Evolutionary conservation across 768 basidiomycete genomes (phyloP).

Genomic region (Boletus sp.): DNA sequence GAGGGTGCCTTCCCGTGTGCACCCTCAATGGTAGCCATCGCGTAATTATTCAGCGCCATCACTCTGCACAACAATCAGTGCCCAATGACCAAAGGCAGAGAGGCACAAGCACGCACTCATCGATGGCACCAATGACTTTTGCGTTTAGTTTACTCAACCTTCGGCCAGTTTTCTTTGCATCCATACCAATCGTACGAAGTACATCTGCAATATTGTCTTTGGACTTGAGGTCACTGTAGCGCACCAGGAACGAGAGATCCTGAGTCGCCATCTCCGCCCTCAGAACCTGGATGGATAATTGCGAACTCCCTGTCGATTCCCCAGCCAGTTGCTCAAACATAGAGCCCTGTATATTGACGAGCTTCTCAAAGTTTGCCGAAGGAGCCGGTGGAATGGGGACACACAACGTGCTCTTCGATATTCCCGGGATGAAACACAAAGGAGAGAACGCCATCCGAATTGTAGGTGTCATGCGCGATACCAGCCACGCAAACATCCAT

Average conservation of each 20-base stretch:
- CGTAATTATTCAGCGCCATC: constrained; percentile 72
- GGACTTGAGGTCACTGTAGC: constrained; percentile 57
- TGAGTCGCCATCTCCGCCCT: constrained; percentile 74
- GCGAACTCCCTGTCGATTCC: constrained; percentile 54
- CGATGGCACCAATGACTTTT: constrained; percentile 70
- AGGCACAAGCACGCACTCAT: constrained; percentile 51
- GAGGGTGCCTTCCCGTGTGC: constrained; percentile 29
- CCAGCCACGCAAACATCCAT: constrained; percentile 46
- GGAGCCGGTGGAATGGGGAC: constrained; percentile 20
- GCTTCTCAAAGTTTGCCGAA: constrained; percentile 55
- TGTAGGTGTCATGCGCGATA: constrained; percentile 39
- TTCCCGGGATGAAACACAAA: constrained; percentile 57
- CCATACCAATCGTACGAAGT: constrained; percentile 52
- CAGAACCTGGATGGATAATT: constrained; percentile 64
- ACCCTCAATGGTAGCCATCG: constrained; percentile 51
- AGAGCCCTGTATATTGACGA: constrained; percentile 57
- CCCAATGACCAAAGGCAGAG: not conserved
- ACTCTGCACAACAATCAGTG: constrained; percentile 41
- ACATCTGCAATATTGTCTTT: constrained; percentile 53
- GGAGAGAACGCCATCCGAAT: constrained; percentile 52
- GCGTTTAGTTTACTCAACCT: constrained; percentile 61
- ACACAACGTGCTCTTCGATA: constrained; percentile 50
- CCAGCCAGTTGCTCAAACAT: constrained; percentile 63
- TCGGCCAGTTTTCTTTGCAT: constrained; percentile 58
- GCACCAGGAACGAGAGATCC: constrained; percentile 63